Conservation (phyloP, 345 rosid genomes). For the Bruguiera gymnorhiza region DNA sequence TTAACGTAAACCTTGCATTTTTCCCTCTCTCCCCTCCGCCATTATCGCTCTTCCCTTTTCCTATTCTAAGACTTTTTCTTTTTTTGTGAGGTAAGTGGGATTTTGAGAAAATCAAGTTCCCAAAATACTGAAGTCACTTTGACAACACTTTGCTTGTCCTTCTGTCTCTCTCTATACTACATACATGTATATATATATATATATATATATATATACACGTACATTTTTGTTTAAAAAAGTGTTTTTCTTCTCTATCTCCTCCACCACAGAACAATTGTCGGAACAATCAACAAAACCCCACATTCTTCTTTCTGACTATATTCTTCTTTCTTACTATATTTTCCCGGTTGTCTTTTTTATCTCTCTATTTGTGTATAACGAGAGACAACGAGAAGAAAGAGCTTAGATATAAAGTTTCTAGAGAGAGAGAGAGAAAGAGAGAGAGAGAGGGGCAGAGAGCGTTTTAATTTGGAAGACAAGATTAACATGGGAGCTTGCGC, state of each 20-base stretch:
- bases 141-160: slow-evolving; percentile 19
- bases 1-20: neutral
- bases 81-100: neutral
- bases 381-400: neutral
- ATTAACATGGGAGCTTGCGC: slow-evolving; percentile 50
- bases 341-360: neutral
- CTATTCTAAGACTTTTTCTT: neutral
- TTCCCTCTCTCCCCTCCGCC: neutral
- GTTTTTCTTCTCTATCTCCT: neutral
- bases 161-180: slow-evolving; percentile 13
- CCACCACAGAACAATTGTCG: slow-evolving; percentile 33
- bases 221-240: too few species aligned
- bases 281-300: slow-evolving; percentile 9
- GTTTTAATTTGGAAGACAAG: neutral
- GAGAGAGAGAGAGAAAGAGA: neutral
- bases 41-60: neutral
- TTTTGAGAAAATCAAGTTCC: neutral
- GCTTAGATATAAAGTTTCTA: neutral
- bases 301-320: neutral
- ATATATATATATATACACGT: too few species aligned
- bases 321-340: neutral
- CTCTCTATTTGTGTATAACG: neutral
- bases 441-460: neutral
- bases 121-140: neutral
- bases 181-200: too few species aligned